Percentiles rank a stretch among this genome's conserved stretches.
phyloP scores from a whole-genome alignment of 495 filamentous ascomycete genomes.

The Aspergillus wentii region DNA sequence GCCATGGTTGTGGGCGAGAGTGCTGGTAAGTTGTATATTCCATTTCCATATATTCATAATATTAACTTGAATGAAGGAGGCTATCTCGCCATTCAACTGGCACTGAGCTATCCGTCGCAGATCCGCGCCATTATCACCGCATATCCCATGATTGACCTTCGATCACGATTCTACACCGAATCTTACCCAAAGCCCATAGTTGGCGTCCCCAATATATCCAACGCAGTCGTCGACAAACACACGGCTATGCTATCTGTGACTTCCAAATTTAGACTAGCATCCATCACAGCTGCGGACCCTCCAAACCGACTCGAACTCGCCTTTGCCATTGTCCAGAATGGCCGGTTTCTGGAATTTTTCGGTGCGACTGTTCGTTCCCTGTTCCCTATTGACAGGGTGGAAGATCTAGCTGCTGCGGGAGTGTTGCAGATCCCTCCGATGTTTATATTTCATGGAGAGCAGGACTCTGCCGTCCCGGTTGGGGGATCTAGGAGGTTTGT shows the following conservation, averaged over 20 bases:
- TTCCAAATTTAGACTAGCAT: neutral
- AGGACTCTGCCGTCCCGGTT: conserved; percentile 16
- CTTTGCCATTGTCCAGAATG: conserved; percentile 14
- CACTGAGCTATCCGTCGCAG: conserved; percentile 9
- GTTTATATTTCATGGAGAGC: conserved; percentile 14
- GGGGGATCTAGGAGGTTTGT: conserved; percentile 4
- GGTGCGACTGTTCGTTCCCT: conserved; percentile 6
- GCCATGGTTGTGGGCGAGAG: conserved; percentile 9
- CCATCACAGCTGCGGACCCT: conserved; percentile 2
- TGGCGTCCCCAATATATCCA: conserved; percentile 7
- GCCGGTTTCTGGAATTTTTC: conserved; percentile 12
- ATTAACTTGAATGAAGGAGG: too few species aligned
- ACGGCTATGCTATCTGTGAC: conserved; percentile 1
- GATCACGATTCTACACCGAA: conserved; percentile 9
- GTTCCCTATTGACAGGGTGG: conserved; percentile 8
- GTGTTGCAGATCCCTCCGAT: conserved; percentile 5
- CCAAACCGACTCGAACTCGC: conserved; percentile 7
- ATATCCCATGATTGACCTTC: conserved; percentile 16
- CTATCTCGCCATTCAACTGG: conserved; percentile 10
- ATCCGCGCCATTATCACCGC: conserved; percentile 6
- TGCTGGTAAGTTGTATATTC: conserved; percentile 4
- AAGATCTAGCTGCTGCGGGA: conserved; percentile 4
- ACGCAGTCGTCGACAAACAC: conserved; percentile 10
- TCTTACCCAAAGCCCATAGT: conserved; percentile 11
- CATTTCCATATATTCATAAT: too few species aligned